Conservation (phyloP, 225 moss, liverwort and hornwort species). For the Marchantia paleacea region DNA sequence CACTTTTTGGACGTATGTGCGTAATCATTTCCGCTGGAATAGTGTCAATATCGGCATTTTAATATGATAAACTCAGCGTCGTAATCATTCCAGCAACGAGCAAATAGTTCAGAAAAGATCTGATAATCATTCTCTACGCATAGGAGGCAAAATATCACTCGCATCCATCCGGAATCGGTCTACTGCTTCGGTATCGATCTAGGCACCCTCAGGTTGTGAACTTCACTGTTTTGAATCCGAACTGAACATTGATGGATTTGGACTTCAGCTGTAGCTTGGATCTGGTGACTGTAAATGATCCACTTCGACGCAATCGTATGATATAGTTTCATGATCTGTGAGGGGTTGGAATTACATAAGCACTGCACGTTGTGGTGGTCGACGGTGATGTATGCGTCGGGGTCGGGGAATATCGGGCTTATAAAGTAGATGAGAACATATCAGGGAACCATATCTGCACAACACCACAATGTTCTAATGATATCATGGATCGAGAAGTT, state of each 20-base stretch:
- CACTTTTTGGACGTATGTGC: neutral
- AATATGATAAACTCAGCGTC: neutral
- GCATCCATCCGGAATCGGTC: neutral
- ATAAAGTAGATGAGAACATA: neutral
- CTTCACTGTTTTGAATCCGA: neutral
- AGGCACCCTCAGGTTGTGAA: neutral
- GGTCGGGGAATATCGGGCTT: neutral
- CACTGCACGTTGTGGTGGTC: neutral
- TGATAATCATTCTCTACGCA: slow-evolving; percentile 1
- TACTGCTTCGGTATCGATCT: neutral
- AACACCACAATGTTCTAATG: neutral
- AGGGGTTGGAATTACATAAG: neutral
- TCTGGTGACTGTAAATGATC: neutral
- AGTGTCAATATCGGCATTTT: neutral
- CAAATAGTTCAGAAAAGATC: neutral
- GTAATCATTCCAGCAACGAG: slow-evolving; percentile 1
- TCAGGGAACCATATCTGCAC: neutral
- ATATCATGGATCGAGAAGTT: neutral
- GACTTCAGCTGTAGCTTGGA: neutral
- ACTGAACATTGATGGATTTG: neutral
- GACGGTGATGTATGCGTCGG: neutral
- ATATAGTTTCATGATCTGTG: too few relatives aligned
- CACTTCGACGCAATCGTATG: neutral
- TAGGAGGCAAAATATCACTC: neutral
- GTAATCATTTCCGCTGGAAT: neutral